phyloP scores from a whole-genome alignment of 768 basidiomycete genomes.

The Albatrellus ellisii region DNA sequence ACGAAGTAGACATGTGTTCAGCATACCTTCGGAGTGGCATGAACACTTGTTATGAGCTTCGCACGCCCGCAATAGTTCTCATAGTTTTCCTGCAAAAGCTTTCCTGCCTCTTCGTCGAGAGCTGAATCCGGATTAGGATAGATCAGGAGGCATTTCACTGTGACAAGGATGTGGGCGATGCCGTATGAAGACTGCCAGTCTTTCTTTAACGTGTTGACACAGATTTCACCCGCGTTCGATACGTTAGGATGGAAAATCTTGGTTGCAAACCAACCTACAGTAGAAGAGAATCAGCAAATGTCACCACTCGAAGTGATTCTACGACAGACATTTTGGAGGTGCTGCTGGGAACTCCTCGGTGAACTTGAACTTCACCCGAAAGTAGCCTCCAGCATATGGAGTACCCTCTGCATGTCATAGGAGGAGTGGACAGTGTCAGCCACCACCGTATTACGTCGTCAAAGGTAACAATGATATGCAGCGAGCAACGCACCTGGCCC shows the following conservation, averaged over 20 bases:
- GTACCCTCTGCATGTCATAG: constrained; percentile 35
- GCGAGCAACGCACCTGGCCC: constrained; percentile 66
- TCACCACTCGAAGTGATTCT: background rate
- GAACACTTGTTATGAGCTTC: constrained; percentile 79
- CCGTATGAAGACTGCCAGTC: constrained; percentile 92
- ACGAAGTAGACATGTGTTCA: background rate
- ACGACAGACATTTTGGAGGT: constrained; percentile 78
- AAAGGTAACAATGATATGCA: constrained; percentile 5
- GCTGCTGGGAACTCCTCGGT: constrained; percentile 88
- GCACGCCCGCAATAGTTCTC: constrained; percentile 79
- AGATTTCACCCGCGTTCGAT: constrained; percentile 81
- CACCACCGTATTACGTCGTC: constrained; percentile 8
- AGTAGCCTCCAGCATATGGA: constrained; percentile 63
- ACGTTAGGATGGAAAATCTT: constrained; percentile 99
- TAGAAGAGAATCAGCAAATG: background rate
- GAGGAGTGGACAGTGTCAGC: constrained; percentile 1
- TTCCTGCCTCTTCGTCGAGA: constrained; percentile 91
- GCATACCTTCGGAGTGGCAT: constrained; percentile 69
- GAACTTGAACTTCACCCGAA: constrained; percentile 72
- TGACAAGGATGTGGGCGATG: constrained; percentile 82
- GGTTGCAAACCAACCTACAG: constrained; percentile 73
- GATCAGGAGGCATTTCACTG: constrained; percentile 90
- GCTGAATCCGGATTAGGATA: constrained; percentile 97
- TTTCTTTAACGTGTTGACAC: constrained; percentile 95
- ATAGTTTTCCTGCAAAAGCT: constrained; percentile 82